Evolutionary conservation across 768 basidiomycete genomes (phyloP), one percentile per base, ranked within the genome.

Genomic region (Rhodotorula sphaerocarpa): DNA sequence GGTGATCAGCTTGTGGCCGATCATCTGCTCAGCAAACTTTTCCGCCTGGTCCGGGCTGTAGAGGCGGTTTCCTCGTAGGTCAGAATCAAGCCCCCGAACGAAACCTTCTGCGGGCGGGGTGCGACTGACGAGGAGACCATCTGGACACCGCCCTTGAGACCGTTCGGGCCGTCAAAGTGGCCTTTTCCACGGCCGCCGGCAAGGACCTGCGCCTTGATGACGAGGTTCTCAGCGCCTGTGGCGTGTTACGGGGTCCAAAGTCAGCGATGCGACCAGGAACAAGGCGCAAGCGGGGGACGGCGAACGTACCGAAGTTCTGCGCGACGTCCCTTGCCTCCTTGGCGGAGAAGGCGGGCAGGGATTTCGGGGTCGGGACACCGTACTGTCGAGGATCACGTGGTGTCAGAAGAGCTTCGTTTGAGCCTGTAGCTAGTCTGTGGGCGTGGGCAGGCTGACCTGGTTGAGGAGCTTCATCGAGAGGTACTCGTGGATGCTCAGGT

Each of bases 111-210:
- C 14, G 33, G 30, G 46, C 31, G 50, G 21, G 31, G 18, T 39
- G 43, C 30, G 25, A 73, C 77, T 46, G 67, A 92, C 93, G 82
- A 87, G 74, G 88, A 82, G 57, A 96, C 82, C 81, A 88, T 83
- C 75, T 97, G 93, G 9, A 99, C 95, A 77, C 95, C 95, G 60
- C 95, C 95, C 76, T 96, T 86, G 76, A 97, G 84, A 23, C 95
- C 95, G 75, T 83, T 90, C 42, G 57, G 57, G 57, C 73, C 73
- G 78, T 90, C 84, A 72, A 99, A 99, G 71, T 86, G 86, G 43
- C 95, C 95, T 82, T 97, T 97, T 71, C 95, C 95, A 73, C 95
- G 85, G 67, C 95, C 95, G 72, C 95, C 95, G 68, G 95, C 95
- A 58, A 99, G 86, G 11, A 99, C 95, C 76, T 99, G 95, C 43